phyloP scores from a whole-genome alignment of 2,329 filamentous ascomycete species.

The Claviceps africana region DNA sequence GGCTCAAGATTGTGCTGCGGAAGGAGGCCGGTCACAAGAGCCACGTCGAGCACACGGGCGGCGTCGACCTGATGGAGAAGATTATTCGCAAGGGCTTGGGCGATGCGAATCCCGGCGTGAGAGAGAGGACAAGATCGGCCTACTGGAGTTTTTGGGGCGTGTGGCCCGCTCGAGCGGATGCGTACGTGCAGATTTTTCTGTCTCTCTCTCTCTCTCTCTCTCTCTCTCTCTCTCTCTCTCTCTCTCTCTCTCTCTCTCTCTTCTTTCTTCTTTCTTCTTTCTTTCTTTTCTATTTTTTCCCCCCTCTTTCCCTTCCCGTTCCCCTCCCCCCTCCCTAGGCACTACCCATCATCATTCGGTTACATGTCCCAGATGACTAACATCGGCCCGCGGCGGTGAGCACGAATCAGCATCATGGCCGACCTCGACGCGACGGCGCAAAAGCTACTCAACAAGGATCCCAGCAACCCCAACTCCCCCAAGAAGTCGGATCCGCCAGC shows the following conservation, averaged over 20 bases:
- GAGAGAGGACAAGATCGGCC: conserved; percentile 70
- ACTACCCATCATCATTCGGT: no score
- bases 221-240: no score
- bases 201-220: no score
- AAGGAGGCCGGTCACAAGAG: conserved; percentile 67
- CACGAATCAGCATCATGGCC: conserved; percentile 51
- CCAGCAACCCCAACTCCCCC: conserved; percentile 63
- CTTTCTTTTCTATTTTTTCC: neutral
- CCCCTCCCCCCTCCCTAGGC: no score
- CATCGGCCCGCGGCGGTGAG: neutral
- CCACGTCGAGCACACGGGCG: conserved; percentile 72
- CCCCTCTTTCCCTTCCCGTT: neutral
- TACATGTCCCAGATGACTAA: conserved; percentile 10
- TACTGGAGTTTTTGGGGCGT: conserved; percentile 73
- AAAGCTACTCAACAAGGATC: conserved; percentile 67
- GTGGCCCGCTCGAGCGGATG: conserved; percentile 66
- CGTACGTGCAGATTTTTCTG: conserved; percentile 33
- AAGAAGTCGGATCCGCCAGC: conserved; percentile 32
- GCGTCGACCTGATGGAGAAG: conserved; percentile 72
- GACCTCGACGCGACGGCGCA: conserved; percentile 66
- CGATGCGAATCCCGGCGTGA: conserved; percentile 80
- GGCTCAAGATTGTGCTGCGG: conserved; percentile 70
- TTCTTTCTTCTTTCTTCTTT: no score
- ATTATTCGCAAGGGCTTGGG: conserved; percentile 77
- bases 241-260: no score